Evolutionary conservation across 2,329 filamentous ascomycete species (phyloP).

Genomic region (Pyricularia sp.): DNA sequence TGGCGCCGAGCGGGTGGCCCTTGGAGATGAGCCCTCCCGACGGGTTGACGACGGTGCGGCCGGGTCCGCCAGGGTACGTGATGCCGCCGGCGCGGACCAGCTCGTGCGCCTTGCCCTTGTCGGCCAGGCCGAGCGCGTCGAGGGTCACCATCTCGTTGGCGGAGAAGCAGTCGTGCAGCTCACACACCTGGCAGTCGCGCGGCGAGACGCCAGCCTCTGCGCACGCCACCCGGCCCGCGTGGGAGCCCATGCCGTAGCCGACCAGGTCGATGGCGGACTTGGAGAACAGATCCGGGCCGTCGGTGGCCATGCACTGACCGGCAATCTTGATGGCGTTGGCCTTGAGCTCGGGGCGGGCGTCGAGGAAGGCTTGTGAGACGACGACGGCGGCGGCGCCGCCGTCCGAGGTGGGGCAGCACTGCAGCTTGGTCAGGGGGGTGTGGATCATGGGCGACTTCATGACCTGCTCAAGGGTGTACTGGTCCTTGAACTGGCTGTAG

Average conservation of each 20-base stretch:
- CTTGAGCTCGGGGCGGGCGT: constrained; percentile 72
- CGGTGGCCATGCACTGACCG: constrained; percentile 80
- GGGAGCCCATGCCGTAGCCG: constrained; percentile 75
- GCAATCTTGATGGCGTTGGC: constrained; percentile 81
- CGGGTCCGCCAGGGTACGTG: constrained; percentile 62
- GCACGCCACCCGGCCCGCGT: constrained; percentile 61
- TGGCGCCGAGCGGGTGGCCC: constrained; percentile 88
- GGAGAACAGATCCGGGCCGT: constrained; percentile 71
- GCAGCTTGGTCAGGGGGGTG: constrained; percentile 88
- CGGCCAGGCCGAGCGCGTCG: constrained; percentile 73
- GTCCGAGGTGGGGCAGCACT: constrained; percentile 95
- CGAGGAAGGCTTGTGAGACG: constrained; percentile 81
- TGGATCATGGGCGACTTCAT: constrained; percentile 68
- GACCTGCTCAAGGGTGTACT: constrained; percentile 82
- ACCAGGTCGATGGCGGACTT: constrained; percentile 77
- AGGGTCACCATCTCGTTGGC: constrained; percentile 89
- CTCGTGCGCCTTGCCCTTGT: constrained; percentile 80
- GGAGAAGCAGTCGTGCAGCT: constrained; percentile 95
- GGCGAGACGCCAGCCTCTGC: constrained; percentile 62
- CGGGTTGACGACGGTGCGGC: constrained; percentile 74
- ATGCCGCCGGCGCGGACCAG: constrained; percentile 81
- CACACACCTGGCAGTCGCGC: constrained; percentile 70
- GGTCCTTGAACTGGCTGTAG: constrained; percentile 94
- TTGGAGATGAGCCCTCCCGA: constrained; percentile 93
- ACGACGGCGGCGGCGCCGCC: constrained; percentile 82